These are phyloP conservation scores for Garcia nutans DNA, from an alignment of 345 rosid species.

Conservation along the genomic window DNA sequence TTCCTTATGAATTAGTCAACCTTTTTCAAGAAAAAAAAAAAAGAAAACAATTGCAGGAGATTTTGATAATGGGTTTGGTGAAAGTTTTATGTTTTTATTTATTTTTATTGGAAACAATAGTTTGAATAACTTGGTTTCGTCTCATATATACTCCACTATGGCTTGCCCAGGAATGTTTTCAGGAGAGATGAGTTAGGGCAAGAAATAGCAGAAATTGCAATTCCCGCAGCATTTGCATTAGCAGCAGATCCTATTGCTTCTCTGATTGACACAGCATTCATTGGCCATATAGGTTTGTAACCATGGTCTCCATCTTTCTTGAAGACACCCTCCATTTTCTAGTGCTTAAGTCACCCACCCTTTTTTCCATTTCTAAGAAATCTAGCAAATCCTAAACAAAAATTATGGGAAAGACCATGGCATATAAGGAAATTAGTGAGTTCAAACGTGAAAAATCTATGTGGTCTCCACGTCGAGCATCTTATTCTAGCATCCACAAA, in stretches of 20 bases:
- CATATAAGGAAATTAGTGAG: no score
- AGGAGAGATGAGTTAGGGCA: conserved; percentile 22
- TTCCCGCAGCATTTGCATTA: conserved; percentile 36
- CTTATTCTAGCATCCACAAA: not conserved
- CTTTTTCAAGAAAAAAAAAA: not conserved
- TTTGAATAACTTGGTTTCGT: not conserved
- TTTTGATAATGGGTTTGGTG: not conserved
- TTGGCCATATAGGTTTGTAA: conserved; percentile 32
- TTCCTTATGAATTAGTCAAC: not conserved
- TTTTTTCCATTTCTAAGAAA: not conserved
- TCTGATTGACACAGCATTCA: conserved; percentile 29
- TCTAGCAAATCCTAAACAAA: not conserved
- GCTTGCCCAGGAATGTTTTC: conserved; percentile 20
- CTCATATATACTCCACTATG: not conserved
- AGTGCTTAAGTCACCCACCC: not conserved
- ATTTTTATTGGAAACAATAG: not conserved
- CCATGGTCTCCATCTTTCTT: not conserved
- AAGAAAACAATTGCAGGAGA: not conserved
- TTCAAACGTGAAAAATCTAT: not conserved
- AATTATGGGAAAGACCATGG: not conserved
- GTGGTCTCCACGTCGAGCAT: not conserved
- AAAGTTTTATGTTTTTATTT: not conserved
- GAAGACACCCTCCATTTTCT: not conserved
- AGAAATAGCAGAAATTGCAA: conserved; percentile 30
- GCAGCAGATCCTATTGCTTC: conserved; percentile 38